A percentile compares a stretch with the other conserved stretches of the same genome.
These are phyloP conservation scores for Trametes villosa DNA, from an alignment of 768 basidiomycete species.

Conservation along the genomic window DNA sequence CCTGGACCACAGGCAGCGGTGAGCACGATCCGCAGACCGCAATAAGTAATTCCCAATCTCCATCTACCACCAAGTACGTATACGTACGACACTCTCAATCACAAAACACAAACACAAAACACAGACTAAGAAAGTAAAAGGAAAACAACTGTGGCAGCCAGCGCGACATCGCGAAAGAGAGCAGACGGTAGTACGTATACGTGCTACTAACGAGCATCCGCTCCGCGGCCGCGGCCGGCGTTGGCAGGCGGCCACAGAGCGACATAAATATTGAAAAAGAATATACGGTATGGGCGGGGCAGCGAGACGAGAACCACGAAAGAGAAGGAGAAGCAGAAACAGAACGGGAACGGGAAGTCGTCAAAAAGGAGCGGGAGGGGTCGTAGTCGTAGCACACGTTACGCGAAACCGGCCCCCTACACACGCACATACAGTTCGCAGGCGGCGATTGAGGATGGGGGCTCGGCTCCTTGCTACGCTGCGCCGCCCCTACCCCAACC, in stretches of 20 bases:
- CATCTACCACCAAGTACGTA: too few species aligned
- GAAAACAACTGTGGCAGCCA: constrained; percentile 15
- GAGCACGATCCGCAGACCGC: not conserved
- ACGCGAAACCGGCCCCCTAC: not conserved
- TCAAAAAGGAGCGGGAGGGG: constrained; percentile 15
- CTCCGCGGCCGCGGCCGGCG: not conserved
- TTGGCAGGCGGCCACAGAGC: constrained; percentile 6
- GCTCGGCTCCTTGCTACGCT: not conserved
- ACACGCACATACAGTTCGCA: not conserved
- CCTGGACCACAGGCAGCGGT: too few species aligned
- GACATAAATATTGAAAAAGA: constrained; percentile 11
- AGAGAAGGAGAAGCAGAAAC: not conserved
- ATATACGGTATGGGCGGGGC: constrained; percentile 15
- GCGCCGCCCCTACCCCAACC: not conserved
- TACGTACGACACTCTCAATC: not conserved
- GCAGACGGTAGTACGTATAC: too few species aligned
- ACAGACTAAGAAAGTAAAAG: not conserved
- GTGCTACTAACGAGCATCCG: not conserved
- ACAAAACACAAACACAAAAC: not conserved
- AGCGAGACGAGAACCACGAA: not conserved
- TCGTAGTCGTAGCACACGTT: constrained; percentile 6
- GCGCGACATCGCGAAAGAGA: too few species aligned
- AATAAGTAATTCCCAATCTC: constrained; percentile 11
- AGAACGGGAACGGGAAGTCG: constrained; percentile 6
- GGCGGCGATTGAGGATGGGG: not conserved